These are phyloP conservation scores for Gyrodon lividus DNA, from an alignment of 768 basidiomycete species.

Conservation along the genomic window DNA sequence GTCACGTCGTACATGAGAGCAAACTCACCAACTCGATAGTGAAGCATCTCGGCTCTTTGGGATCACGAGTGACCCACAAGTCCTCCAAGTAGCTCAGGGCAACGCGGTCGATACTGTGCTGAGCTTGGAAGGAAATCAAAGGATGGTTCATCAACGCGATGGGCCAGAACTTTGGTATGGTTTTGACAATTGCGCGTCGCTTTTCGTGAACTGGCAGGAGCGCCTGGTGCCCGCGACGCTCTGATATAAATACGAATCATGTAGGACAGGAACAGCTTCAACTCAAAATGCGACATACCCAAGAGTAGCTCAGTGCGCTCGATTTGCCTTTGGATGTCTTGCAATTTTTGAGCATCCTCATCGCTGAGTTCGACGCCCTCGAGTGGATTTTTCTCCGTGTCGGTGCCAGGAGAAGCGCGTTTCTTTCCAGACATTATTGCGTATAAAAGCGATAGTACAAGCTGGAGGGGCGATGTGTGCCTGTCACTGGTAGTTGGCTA, in stretches of 20 bases:
- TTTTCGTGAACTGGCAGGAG: constrained; percentile 65
- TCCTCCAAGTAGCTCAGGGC: constrained; percentile 85
- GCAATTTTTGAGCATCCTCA: constrained; percentile 69
- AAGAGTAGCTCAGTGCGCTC: constrained; percentile 69
- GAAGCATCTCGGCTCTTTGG: constrained; percentile 74
- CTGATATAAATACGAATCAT: constrained; percentile 36
- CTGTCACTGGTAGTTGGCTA: background rate
- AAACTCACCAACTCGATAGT: constrained; percentile 83
- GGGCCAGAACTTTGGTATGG: constrained; percentile 83
- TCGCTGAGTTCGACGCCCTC: constrained; percentile 66
- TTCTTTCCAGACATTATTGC: constrained; percentile 50
- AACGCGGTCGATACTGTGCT: constrained; percentile 74
- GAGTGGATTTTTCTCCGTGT: constrained; percentile 69
- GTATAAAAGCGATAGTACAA: background rate
- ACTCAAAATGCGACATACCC: constrained; percentile 46
- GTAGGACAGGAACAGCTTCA: background rate
- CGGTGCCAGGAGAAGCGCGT: constrained; percentile 78
- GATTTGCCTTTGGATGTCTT: constrained; percentile 63
- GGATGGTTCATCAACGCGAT: constrained; percentile 75
- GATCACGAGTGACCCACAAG: constrained; percentile 76
- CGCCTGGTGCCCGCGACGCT: constrained; percentile 59
- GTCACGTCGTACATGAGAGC: constrained; percentile 3
- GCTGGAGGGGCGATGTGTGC: background rate
- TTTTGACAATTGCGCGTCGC: constrained; percentile 63
- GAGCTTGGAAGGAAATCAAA: constrained; percentile 60